Base-by-base conservation (phyloP, 2,329 filamentous ascomycete species). In the Talaromyces sp. region DNA sequence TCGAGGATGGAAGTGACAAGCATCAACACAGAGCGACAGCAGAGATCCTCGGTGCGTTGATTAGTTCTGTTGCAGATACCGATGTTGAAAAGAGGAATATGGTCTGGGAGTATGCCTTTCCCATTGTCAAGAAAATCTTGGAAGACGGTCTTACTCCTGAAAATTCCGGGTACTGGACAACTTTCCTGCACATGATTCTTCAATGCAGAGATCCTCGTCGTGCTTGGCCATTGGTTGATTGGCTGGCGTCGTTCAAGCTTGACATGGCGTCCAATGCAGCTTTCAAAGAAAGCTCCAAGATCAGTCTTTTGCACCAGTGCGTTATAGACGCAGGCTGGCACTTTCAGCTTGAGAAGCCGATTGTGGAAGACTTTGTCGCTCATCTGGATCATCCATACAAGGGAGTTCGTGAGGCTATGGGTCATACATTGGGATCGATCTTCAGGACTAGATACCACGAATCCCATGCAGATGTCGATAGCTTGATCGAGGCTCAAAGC, bases 381-480 rank as follows among this genome's bases (percentile, higher is more conserved):
- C 95, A 99, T 75, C 88, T 99, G 47, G 93, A 99, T 74, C 95
- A 99, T 76, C 95, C 95, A 0, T 99, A 99, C 82, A 99, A 99
- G 81, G 91, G 93, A 35, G 95, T 99, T 6, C 90, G 95, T 66
- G 95, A 99, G 79, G 89, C 94, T 0, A 97, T 99, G 80, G 95
- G 95, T 0, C 86, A 92, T 50, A 94, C 94, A 0, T 86, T 99
- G 66, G 90, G 92, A 3, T 90, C 89, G 3, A 94, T 98, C 65
- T 95, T 93, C 76, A 90, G 93, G 68, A 96, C 93, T 9, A 86
- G 93, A 27, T 97, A 99, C 76, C 91, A 97, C 73, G 95, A 99
- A 78, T 96, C 93, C 0, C 97, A 96, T 77, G 87, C 89, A 68
- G 89, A 92, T 73, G 90, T 99, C 10, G 78, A 85, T 11, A 84